A percentile compares a stretch with the other conserved stretches of the same genome.
phyloP scores from a whole-genome alignment of 2,329 filamentous ascomycete genomes.

The Aspergillus floridensis region DNA sequence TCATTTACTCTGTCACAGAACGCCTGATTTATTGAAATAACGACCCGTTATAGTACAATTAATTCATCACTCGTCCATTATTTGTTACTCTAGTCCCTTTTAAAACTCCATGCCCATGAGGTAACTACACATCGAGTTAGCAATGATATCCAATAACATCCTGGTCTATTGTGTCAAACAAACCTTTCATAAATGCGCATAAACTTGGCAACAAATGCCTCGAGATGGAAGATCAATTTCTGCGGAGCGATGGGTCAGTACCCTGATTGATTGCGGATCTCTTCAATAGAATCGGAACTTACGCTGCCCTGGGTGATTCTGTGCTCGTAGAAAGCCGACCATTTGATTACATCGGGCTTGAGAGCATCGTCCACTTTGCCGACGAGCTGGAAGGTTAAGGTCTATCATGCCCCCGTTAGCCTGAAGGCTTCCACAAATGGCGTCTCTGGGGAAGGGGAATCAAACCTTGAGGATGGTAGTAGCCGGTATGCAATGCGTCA shows the following conservation, averaged over 20 bases:
- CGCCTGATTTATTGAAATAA: neutral
- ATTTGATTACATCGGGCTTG: slow-evolving; percentile 89
- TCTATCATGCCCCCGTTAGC: slow-evolving; percentile 44
- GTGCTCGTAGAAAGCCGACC: slow-evolving; percentile 97
- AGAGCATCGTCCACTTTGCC: slow-evolving; percentile 81
- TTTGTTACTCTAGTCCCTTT: slow-evolving; percentile 8
- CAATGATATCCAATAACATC: slow-evolving; percentile 5
- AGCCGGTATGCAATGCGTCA: slow-evolving; percentile 95
- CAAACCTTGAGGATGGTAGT: slow-evolving; percentile 81
- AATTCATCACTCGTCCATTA: slow-evolving; percentile 31
- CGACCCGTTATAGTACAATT: slow-evolving; percentile 19
- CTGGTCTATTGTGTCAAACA: slow-evolving; percentile 16
- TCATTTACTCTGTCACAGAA: neutral
- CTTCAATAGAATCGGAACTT: slow-evolving; percentile 21
- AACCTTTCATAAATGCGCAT: slow-evolving; percentile 95
- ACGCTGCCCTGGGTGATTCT: slow-evolving; percentile 78
- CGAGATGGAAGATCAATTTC: slow-evolving; percentile 97
- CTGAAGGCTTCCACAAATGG: neutral
- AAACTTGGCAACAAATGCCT: slow-evolving; percentile 98
- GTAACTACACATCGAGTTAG: slow-evolving; percentile 45
- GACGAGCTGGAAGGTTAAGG: slow-evolving; percentile 89
- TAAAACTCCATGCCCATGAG: slow-evolving; percentile 76
- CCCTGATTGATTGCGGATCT: neutral
- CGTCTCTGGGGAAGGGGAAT: neutral
- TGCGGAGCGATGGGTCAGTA: slow-evolving; percentile 21